These are phyloP conservation scores for Tripterygium wilfordii DNA, from an alignment of 177 flowering plant species.

Conservation along the genomic window DNA sequence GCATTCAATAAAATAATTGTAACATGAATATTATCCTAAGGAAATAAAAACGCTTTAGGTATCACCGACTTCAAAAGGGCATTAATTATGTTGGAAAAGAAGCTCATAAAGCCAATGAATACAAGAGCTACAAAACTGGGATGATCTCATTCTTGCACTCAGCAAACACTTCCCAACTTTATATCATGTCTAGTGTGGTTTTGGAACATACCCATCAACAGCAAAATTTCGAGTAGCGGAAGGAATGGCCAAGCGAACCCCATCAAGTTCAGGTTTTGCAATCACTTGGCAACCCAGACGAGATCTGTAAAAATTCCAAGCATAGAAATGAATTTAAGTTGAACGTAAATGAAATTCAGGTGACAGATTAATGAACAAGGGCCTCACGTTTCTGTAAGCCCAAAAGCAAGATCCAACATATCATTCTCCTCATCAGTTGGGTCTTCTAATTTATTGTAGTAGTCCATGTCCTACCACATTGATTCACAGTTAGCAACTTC, in stretches of 20 bases:
- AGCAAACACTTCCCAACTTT: background rate
- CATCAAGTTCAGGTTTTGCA: conserved; percentile 86
- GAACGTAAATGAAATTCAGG: too few species aligned
- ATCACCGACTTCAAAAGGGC: too few species aligned
- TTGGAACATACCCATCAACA: conserved; percentile 83
- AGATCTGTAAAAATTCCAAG: conserved; percentile 47
- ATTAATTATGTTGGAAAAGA: too few species aligned
- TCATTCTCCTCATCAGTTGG: conserved; percentile 94
- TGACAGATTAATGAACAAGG: background rate
- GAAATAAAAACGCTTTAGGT: too few species aligned
- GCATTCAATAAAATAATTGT: too few species aligned
- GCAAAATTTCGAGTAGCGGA: conserved; percentile 89
- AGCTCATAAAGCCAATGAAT: background rate
- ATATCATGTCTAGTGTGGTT: conserved; percentile 53
- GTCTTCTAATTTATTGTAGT: conserved; percentile 79
- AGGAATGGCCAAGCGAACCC: conserved; percentile 79
- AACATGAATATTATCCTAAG: too few species aligned
- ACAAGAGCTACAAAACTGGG: conserved; percentile 10
- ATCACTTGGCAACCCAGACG: conserved; percentile 92
- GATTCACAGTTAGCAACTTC: conserved; percentile 13
- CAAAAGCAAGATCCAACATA: conserved; percentile 93
- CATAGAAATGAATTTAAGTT: background rate
- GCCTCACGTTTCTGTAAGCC: conserved; percentile 76
- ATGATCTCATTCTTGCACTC: background rate
- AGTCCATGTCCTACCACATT: conserved; percentile 53